Percentiles rank a stretch among this genome's conserved stretches.
Conservation (phyloP, 129 eudicot species). For the Dittrichia graveolens region DNA sequence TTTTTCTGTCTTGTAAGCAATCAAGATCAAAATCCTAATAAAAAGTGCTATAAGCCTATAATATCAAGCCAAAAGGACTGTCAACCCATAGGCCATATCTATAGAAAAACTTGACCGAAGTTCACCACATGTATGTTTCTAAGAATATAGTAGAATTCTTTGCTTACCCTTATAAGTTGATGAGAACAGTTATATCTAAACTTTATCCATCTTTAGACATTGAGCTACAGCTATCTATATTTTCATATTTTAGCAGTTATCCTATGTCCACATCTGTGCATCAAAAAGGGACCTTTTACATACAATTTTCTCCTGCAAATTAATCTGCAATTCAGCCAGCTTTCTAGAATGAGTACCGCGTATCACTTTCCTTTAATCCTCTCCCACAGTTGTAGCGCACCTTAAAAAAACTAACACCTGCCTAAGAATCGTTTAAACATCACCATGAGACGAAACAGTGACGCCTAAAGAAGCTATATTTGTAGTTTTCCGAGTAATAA, state of each 20-base stretch:
- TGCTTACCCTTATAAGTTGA: neutral
- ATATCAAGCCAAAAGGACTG: too few relatives aligned
- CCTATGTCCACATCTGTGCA: neutral
- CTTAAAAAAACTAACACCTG: conserved; percentile 3
- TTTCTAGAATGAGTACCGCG: neutral
- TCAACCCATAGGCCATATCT: too few relatives aligned
- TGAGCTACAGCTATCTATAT: neutral
- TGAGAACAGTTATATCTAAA: neutral
- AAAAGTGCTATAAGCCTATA: neutral
- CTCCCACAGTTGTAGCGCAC: neutral
- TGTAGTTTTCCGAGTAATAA: neutral
- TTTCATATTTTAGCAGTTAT: neutral
- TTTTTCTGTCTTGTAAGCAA: neutral
- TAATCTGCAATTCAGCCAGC: neutral
- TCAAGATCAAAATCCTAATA: neutral
- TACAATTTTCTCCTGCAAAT: conserved; percentile 10
- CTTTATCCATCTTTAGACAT: neutral
- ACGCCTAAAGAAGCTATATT: neutral
- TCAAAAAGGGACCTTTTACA: neutral
- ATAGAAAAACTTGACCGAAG: too few relatives aligned
- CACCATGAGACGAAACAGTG: neutral
- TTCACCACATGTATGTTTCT: too few relatives aligned
- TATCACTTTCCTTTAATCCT: conserved; percentile 11
- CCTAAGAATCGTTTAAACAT: neutral
- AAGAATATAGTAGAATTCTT: neutral